Conservation (phyloP, 2,329 filamentous ascomycete genomes). For the Penicillium glabrum region DNA sequence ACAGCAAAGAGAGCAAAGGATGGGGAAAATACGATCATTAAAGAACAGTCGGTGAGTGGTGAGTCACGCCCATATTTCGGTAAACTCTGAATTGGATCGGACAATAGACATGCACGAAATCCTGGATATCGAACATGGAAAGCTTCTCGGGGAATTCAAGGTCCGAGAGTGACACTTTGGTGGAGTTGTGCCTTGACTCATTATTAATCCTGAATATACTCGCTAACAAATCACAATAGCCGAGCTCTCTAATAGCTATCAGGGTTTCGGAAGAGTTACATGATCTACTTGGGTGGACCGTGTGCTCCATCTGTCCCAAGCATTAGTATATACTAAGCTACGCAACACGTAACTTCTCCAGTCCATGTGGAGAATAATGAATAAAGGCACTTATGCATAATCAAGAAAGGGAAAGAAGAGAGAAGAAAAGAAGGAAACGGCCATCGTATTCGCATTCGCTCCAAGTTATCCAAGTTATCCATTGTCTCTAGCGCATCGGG, state of each 20-base stretch:
- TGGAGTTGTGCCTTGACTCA: neutral
- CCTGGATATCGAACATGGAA: neutral
- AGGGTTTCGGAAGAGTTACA: too few species aligned
- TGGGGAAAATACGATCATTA: neutral
- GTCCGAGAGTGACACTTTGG: neutral
- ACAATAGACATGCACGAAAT: neutral
- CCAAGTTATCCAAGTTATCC: neutral
- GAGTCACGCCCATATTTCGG: neutral
- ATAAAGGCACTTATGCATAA: neutral
- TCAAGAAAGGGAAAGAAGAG: neutral
- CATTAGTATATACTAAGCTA: too few species aligned
- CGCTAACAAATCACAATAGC: neutral
- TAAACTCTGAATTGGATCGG: neutral
- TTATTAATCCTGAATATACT: neutral
- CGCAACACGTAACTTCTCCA: too few species aligned
- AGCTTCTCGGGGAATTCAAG: neutral
- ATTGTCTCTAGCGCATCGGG: neutral
- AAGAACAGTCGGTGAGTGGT: neutral
- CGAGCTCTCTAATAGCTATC: neutral
- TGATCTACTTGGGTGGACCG: too few species aligned
- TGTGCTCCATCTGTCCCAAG: too few species aligned
- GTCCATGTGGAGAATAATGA: too few species aligned
- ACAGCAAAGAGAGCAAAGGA: neutral
- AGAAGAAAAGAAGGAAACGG: neutral
- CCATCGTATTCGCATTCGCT: conserved; percentile 7